Conservation (phyloP, 1,284 basidiomycete species). For the Boletus sp. region DNA sequence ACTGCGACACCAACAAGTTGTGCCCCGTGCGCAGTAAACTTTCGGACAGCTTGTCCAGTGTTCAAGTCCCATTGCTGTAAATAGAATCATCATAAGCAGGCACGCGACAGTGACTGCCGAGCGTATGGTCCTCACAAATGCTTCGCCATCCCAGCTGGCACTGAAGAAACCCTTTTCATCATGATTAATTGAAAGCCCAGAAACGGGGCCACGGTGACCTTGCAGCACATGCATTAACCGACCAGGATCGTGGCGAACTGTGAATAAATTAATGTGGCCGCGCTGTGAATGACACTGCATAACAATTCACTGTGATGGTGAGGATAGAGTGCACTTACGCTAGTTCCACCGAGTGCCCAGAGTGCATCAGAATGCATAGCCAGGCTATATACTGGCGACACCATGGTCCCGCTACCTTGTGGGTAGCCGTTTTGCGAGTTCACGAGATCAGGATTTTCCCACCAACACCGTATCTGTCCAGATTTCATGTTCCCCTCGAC, state of each 20-base stretch:
- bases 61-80: constrained; percentile 96
- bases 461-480: constrained; percentile 86
- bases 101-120: constrained; percentile 1
- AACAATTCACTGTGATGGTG: constrained; percentile 13
- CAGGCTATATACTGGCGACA: constrained; percentile 82
- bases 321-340: constrained; percentile 48
- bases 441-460: constrained; percentile 64
- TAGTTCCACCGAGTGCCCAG: constrained; percentile 83
- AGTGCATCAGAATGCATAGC: constrained; percentile 87
- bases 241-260: constrained; percentile 89
- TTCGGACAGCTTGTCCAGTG: constrained; percentile 77
- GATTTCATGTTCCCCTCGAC: constrained; percentile 92
- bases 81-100: constrained; percentile 8
- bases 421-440: constrained; percentile 31
- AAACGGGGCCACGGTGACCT: constrained; percentile 79
- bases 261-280: constrained; percentile 88
- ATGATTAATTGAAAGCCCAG: constrained; percentile 76
- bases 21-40: constrained; percentile 79
- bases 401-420: constrained; percentile 43
- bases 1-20: constrained; percentile 84
- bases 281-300: constrained; percentile 43
- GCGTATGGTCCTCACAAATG: constrained; percentile 64
- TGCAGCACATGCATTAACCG: constrained; percentile 70
- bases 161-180: constrained; percentile 85
- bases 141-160: constrained; percentile 92